Evolutionary conservation across 2,329 filamentous ascomycete species (phyloP).

Genomic region (Alternaria dauci): DNA sequence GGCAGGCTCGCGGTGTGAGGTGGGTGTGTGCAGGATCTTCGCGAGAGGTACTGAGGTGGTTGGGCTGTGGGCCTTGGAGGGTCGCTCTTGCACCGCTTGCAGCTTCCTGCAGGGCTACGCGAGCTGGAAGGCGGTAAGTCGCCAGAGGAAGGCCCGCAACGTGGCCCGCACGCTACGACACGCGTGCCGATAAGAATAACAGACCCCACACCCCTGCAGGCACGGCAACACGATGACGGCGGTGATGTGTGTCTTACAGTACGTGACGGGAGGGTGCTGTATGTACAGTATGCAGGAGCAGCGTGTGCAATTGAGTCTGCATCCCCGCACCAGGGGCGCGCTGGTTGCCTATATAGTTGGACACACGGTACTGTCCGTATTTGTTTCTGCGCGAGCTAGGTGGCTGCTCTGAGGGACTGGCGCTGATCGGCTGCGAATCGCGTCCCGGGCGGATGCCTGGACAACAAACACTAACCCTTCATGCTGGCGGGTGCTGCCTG

Average conservation of each 20-base stretch:
- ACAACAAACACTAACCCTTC: constrained; percentile 11
- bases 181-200: constrained; percentile 8
- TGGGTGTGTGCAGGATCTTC: constrained; percentile 19
- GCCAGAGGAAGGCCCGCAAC: constrained; percentile 8
- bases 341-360: not conserved
- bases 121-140: constrained; percentile 16
- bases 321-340: not conserved
- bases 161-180: constrained; percentile 13
- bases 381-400: not conserved
- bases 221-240: constrained; percentile 1
- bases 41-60: constrained; percentile 9
- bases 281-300: not conserved
- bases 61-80: constrained; percentile 15
- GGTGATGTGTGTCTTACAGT: not conserved
- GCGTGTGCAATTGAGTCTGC: not conserved
- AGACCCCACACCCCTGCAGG: constrained; percentile 1
- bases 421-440: constrained; percentile 1
- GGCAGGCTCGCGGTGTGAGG: constrained; percentile 29
- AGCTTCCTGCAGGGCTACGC: constrained; percentile 16
- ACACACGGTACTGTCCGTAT: not conserved
- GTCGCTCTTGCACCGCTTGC: constrained; percentile 12
- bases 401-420: not conserved
- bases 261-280: not conserved
- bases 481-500: constrained; percentile 6
- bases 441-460: constrained; percentile 15